Conservation (phyloP, 2,329 filamentous ascomycete genomes). For the Fusarium brevicatenulatum region DNA sequence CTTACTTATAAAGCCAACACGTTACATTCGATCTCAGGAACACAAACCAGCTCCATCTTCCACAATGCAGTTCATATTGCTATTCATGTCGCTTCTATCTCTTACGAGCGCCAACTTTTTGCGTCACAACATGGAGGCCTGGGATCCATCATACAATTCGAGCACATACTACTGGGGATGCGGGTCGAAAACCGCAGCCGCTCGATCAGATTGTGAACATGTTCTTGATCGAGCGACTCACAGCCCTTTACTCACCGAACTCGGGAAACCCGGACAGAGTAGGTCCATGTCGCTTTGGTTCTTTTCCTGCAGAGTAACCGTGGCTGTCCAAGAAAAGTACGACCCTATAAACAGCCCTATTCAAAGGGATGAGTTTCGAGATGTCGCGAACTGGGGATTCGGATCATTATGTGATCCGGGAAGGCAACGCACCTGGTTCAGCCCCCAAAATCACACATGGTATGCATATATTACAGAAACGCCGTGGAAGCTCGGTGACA, state of each 20-base stretch:
- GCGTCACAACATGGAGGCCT: neutral
- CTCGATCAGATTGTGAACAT: neutral
- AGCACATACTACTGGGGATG: neutral
- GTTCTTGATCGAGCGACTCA: neutral
- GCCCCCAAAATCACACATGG: neutral
- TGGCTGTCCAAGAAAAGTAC: fast-evolving
- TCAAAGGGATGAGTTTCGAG: neutral
- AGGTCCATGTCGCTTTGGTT: neutral
- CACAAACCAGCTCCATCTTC: neutral
- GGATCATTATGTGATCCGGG: neutral
- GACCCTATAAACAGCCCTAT: neutral
- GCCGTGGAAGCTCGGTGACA: neutral
- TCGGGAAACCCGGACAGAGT: neutral
- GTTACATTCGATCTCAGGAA: neutral
- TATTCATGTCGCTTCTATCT: neutral
- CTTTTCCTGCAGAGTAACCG: neutral
- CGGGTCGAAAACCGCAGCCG: neutral
- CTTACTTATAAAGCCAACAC: neutral
- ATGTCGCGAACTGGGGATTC: neutral
- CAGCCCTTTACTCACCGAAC: neutral
- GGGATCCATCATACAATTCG: neutral
- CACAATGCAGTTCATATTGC: neutral
- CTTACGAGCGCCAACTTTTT: neutral
- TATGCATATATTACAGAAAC: neutral
- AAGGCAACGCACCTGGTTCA: neutral